Evolutionary conservation across 495 filamentous ascomycete species (phyloP).

Genomic region (Margaritispora aquatica): DNA sequence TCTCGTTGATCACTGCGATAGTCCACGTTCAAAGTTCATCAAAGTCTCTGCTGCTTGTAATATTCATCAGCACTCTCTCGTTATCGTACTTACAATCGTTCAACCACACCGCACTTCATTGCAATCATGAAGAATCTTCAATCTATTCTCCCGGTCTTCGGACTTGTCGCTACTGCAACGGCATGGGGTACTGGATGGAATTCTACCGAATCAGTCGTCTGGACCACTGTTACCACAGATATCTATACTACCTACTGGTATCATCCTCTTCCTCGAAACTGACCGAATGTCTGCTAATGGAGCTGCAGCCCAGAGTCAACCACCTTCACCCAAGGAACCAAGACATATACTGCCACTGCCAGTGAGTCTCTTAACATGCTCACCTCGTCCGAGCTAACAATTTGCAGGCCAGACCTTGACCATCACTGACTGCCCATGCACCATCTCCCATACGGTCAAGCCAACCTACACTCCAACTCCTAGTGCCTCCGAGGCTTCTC

Average conservation of each 20-base stretch:
- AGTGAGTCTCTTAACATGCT: conserved; percentile 1
- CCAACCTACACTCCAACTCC: not conserved
- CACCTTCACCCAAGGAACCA: conserved; percentile 15
- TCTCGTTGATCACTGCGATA: conserved; percentile 3
- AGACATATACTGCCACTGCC: conserved; percentile 19
- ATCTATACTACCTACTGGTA: not conserved
- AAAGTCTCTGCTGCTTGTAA: not conserved
- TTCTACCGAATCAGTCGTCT: conserved; percentile 25
- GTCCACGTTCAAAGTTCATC: not conserved
- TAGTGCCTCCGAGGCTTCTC: not conserved
- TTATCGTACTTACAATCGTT: conserved; percentile 16
- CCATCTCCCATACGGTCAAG: conserved; percentile 25
- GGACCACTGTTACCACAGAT: conserved; percentile 37
- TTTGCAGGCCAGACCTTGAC: conserved; percentile 30
- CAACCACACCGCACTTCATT: no score
- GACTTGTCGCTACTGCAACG: conserved; percentile 27
- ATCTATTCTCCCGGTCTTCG: conserved; percentile 29
- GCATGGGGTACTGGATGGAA: conserved; percentile 17
- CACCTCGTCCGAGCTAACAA: not conserved
- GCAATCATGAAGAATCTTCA: conserved; percentile 33
- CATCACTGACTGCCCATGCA: conserved; percentile 37
- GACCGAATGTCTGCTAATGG: not conserved
- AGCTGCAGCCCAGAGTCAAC: conserved; percentile 35
- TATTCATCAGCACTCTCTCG: conserved; percentile 8
- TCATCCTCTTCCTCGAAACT: not conserved